Base-by-base conservation (phyloP, 2,329 filamentous ascomycete species). In the Fusarium stilboides region DNA sequence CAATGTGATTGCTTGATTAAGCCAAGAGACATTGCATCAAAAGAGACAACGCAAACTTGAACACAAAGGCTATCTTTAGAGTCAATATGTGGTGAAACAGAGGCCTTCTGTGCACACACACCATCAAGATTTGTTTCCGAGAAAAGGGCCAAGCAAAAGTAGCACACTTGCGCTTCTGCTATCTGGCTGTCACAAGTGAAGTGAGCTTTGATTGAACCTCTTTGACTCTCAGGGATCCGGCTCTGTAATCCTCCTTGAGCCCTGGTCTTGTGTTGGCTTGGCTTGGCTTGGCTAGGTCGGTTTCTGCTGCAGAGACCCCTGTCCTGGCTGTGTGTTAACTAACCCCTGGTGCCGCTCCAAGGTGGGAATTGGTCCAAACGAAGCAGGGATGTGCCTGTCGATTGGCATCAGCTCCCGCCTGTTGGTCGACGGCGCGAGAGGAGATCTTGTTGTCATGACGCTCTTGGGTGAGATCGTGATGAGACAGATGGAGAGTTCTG, bases 21-120 rank as follows among this genome's bases (percentile, higher is more conserved):
- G 51, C 33, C 57, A 51, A 42, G 44, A 57, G 51, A 45, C 37
- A 45, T 40, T 24, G 46, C 28, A 50, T 28, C 20, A 49, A 20
- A 43, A 50, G 20, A 50, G 26, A 51, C 26, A 37, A 22, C 58
- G 46, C 59, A 64, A 44, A 46, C 20, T 24, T 26, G 37, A 36
- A 65, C 20, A 49, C 36, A 53, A 50, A 34, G 33, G 53, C 65
- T 68, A 68, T 68, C 63, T 68, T 68, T 68, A 63, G 63, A 63
- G 31, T 62, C 60, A 49, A 57, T 34, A 64, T 47, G 63, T 68
- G 43, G 65, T 68, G 63, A 68, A 68, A 68, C 63, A 58, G 37
- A 53, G 15, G n/a, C 15, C 17, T 58, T 52, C 31, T 62, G 46
- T 43, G 39, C 53, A 46, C 37, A 26, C 22, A 34, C 57, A 62